These are phyloP conservation scores for Eucalyptus sp. DNA, from an alignment of 345 rosid genomes.

Conservation along the genomic window DNA sequence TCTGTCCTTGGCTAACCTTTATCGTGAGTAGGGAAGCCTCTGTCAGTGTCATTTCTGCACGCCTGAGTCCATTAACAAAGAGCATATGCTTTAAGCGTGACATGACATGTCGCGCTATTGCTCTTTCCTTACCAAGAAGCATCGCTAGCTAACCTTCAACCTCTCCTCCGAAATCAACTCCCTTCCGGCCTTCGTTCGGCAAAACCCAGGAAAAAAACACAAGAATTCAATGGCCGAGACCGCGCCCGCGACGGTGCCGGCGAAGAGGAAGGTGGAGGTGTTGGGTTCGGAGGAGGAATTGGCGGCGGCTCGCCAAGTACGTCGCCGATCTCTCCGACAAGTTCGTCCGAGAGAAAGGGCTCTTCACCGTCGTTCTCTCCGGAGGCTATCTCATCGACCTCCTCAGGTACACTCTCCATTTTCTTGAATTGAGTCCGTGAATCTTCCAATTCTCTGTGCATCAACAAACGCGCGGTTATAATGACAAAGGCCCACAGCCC, in stretches of 20 bases:
- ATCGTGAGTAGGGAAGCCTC: not conserved
- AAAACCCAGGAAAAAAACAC: not conserved
- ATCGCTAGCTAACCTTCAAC: not conserved
- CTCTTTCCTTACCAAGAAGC: not conserved
- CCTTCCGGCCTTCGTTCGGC: not conserved
- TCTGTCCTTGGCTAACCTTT: no score
- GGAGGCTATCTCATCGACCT: conserved; percentile 71
- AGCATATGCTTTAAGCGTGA: not conserved
- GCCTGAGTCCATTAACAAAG: not conserved
- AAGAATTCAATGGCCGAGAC: not conserved
- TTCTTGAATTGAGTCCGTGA: not conserved
- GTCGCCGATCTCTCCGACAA: conserved; percentile 47
- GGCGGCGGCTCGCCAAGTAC: conserved; percentile 52
- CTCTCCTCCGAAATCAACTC: not conserved
- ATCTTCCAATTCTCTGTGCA: not conserved
- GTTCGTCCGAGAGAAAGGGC: conserved; percentile 46
- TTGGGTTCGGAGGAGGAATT: conserved; percentile 45
- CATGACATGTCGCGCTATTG: not conserved
- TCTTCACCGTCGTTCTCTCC: conserved; percentile 65
- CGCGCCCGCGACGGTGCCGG: not conserved
- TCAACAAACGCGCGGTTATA: not conserved
- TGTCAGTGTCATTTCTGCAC: not conserved
- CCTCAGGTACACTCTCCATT: conserved; percentile 27
- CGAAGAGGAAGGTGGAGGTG: conserved; percentile 34
- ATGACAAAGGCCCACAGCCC: not conserved